Evolutionary conservation across 768 basidiomycete genomes (phyloP), one percentile per base, ranked within the genome.

Genomic region (Pleurotus ostreatus): DNA sequence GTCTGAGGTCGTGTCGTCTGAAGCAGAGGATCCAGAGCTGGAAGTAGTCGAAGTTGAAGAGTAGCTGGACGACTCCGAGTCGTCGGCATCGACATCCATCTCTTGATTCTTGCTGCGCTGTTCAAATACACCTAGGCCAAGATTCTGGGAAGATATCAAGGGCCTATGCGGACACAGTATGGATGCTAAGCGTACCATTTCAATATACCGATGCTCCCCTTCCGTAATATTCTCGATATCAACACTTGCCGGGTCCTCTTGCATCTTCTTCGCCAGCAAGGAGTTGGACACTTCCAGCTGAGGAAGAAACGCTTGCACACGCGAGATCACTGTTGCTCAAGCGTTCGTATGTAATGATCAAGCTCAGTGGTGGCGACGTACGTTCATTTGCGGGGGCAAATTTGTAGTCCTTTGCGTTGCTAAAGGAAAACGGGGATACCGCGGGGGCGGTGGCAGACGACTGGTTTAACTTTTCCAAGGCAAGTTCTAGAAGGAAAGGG

Each of bases 291-390:
- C 84, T 46, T 83, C 79, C 15, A 89, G 71, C 60, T 81, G 73
- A 2, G 87, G 86, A 4, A 90, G 77, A 64, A 90, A 89, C 0
- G 81, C 78, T 65, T 83, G 80, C 3, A 89, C 74, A 15, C 87
- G 81, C 8, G 81, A 74, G 5, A 91, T 71, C 16, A 90, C 88
- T 90, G 59, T n/a, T 30, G n/a, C 23, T 34, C 30, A 34, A 34
- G 9, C 30, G 30, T 34, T 34, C 30, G 9, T 34, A 54, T n/a
- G 30, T 18, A n/a, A 22, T 16, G 9, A 49, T n/a, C 43, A 44
- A 47, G 15, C 13, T 20, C 11, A n/a, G 30, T 34, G 15, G 37
- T 13, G 49, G 22, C 18, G n/a, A 41, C 51, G 22, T 38, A 53
- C 51, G 18, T 53, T 53, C 51, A 20, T 20, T 41, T 5, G 51